These are phyloP conservation scores for Lecanoromycetidae sp. DNA, from an alignment of 2,329 filamentous ascomycete species.

Conservation along the genomic window DNA sequence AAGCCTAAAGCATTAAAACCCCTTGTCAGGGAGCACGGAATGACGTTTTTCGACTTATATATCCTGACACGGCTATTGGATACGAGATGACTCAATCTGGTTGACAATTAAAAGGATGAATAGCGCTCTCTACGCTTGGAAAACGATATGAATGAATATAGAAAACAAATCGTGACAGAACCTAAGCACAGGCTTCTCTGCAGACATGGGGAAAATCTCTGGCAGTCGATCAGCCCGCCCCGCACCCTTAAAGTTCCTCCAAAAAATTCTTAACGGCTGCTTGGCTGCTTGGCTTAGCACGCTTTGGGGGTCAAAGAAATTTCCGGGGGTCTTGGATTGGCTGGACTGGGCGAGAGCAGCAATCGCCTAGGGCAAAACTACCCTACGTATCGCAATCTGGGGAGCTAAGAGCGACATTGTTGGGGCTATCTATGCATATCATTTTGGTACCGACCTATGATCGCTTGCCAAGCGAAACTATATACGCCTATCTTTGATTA, in stretches of 20 bases:
- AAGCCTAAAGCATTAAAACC: too few relatives aligned
- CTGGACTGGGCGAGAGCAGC: background rate
- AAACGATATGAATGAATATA: background rate
- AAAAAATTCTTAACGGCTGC: background rate
- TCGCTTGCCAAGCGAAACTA: background rate
- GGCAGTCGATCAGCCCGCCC: background rate
- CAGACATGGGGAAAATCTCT: background rate
- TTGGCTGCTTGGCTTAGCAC: slow-evolving; percentile 1
- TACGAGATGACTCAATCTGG: too few relatives aligned
- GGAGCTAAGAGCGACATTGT: background rate
- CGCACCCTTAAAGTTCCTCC: background rate
- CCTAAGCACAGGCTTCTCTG: background rate
- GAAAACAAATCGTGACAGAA: background rate
- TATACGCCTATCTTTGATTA: slow-evolving; percentile 10
- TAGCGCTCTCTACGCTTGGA: background rate
- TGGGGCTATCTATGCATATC: slow-evolving; percentile 10
- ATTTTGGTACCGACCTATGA: slow-evolving; percentile 7
- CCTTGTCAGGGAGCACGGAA: too few relatives aligned
- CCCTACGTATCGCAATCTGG: too few relatives aligned
- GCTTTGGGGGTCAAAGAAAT: slow-evolving; percentile 4
- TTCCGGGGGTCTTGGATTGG: slow-evolving; percentile 5
- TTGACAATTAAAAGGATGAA: too few relatives aligned
- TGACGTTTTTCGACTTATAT: too few relatives aligned
- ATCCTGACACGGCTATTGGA: too few relatives aligned
- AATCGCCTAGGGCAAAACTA: too few relatives aligned